These are phyloP conservation scores for Stephanodiscus triporus DNA, from an alignment of 108 stramenopile genomes.

Conservation along the genomic window DNA sequence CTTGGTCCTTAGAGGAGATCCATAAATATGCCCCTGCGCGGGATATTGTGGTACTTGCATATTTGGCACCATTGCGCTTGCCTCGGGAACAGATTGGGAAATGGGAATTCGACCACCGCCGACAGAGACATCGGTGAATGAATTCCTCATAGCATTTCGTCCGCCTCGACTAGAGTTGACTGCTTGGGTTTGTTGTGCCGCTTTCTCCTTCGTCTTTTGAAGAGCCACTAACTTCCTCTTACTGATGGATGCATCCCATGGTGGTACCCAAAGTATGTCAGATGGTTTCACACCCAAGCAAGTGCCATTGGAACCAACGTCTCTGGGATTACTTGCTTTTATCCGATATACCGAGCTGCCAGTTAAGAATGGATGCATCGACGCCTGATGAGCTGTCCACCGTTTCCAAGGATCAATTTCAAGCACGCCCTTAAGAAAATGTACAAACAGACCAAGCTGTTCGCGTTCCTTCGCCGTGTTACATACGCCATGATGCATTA, in stretches of 20 bases:
- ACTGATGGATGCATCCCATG: constrained; percentile 80
- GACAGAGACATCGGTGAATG: background rate
- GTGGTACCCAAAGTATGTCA: constrained; percentile 75
- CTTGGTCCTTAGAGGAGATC: constrained; percentile 24
- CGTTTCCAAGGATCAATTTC: constrained; percentile 87
- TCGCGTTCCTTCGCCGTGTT: constrained; percentile 58
- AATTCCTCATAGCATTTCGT: background rate
- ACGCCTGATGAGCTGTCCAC: constrained; percentile 81
- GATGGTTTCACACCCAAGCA: constrained; percentile 45
- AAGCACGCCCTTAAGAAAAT: constrained; percentile 77
- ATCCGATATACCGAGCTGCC: constrained; percentile 47
- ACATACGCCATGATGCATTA: constrained; percentile 69
- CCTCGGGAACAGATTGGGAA: constrained; percentile 45
- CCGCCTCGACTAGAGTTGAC: background rate
- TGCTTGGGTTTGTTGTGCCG: constrained; percentile 40
- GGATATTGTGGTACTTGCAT: constrained; percentile 15
- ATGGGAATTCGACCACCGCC: constrained; percentile 10
- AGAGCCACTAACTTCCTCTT: constrained; percentile 60
- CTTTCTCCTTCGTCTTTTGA: constrained; percentile 70
- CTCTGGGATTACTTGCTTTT: constrained; percentile 11
- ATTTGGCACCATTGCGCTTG: constrained; percentile 13
- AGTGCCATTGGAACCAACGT: constrained; percentile 29
- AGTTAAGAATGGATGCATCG: constrained; percentile 78
- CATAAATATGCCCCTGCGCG: constrained; percentile 24
- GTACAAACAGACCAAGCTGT: constrained; percentile 66